Percentiles rank a stretch among this genome's conserved stretches.
These are phyloP conservation scores for Penicillium capsulatum DNA, from an alignment of 2,329 filamentous ascomycete species.

Conservation along the genomic window DNA sequence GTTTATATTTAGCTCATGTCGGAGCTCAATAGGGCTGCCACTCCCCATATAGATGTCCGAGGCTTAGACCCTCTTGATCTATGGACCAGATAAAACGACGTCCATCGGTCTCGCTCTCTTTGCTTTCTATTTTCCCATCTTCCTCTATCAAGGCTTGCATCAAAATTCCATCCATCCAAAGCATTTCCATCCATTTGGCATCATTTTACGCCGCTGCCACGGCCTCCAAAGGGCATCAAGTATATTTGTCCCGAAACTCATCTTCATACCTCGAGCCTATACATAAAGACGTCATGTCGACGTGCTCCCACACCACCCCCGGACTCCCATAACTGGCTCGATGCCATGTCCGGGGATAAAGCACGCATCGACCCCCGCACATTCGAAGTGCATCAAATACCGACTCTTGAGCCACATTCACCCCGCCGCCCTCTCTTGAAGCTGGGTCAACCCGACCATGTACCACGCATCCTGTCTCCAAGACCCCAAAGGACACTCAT, in stretches of 20 bases:
- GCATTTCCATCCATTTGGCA: too few relatives aligned
- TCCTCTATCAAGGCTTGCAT: too few relatives aligned
- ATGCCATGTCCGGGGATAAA: slow-evolving; percentile 4
- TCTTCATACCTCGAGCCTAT: neutral
- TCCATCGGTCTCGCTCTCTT: too few relatives aligned
- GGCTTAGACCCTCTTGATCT: too few relatives aligned
- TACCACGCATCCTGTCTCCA: neutral
- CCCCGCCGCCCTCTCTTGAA: neutral
- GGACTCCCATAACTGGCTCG: slow-evolving; percentile 6
- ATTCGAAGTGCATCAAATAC: slow-evolving; percentile 1
- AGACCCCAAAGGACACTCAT: neutral
- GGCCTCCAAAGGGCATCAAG: too few relatives aligned
- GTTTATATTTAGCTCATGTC: too few relatives aligned
- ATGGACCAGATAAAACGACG: too few relatives aligned
- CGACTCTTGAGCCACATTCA: neutral
- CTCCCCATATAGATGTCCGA: too few relatives aligned
- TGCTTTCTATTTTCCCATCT: too few relatives aligned
- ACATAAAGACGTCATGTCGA: slow-evolving; percentile 2
- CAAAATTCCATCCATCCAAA: too few relatives aligned
- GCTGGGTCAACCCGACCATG: neutral
- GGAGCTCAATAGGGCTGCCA: too few relatives aligned
- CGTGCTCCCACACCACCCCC: neutral
- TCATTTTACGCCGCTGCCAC: too few relatives aligned
- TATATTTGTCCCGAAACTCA: neutral
- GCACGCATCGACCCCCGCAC: slow-evolving; percentile 7